A percentile compares a stretch with the other conserved stretches of the same genome.
Conservation (phyloP, 2,329 filamentous ascomycete species). For the Colletotrichum camelliae region DNA sequence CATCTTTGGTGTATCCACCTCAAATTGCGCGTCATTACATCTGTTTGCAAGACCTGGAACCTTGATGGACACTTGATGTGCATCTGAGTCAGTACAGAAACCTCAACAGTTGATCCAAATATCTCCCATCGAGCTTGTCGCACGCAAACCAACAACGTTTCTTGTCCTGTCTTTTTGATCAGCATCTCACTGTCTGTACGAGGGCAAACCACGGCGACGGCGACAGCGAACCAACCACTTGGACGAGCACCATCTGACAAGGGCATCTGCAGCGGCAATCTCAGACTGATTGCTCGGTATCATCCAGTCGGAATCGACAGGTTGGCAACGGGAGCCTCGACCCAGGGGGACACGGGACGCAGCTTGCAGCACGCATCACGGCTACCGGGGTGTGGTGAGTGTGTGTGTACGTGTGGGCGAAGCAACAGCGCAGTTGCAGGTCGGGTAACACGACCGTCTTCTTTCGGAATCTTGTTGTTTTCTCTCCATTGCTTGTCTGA, state of each 20-base stretch:
- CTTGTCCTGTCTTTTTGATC: not conserved
- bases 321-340: not conserved
- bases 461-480: not conserved
- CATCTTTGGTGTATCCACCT: constrained; percentile 1
- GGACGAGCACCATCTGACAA: not conserved
- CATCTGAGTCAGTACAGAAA: constrained; percentile 11
- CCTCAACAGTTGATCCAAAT: constrained; percentile 8
- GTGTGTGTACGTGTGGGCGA: not conserved
- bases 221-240: not conserved
- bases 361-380: not conserved
- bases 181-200: not conserved
- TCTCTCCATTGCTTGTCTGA: not conserved
- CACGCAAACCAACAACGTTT: not conserved
- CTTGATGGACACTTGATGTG: constrained; percentile 8
- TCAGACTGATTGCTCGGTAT: not conserved
- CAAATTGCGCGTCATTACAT: not conserved
- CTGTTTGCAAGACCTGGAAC: constrained; percentile 7
- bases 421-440: not conserved
- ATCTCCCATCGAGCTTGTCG: constrained; percentile 3
- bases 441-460: not conserved
- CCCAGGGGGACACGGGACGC: not conserved
- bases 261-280: not conserved
- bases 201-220: not conserved
- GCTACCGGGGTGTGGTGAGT: not conserved
- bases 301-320: not conserved